Base-by-base conservation (phyloP, 257 asterid genomes). In the Ilex asprella region DNA sequence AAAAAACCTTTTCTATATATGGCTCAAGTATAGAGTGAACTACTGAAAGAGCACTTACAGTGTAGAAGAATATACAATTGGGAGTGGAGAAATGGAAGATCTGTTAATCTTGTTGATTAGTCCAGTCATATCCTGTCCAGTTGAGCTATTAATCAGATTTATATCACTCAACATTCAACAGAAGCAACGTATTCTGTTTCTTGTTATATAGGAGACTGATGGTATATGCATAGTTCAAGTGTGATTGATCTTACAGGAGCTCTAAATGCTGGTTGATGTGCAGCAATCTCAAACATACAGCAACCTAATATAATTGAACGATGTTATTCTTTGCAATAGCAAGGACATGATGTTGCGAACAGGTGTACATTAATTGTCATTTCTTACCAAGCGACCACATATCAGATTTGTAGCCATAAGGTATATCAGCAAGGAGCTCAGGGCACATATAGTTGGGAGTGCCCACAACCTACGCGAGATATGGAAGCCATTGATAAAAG, bases 241-340 rank as follows among this genome's bases (percentile, higher is more conserved):
- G 41, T 35, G 41, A 41, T 30, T 29, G 16, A 74, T 65, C 95
- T 76, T 79, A 93, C 99, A 5, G 99, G 67, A 59, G 99, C 99
- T 75, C 82, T 81, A 63, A 87, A 89, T 39, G 99, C 88, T 46
- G 84, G 90, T 62, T 89, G 96, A 64, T 85, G 96, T 10, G 95
- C 97, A 66, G 96, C 92, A 74, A 93, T 89, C 83, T 93, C 99
- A 70, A 93, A 93, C 84, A 93, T 82, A 74, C 97, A 93, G 66
- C 97, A 93, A 55, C 97, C 99, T 89, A 56, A 66, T 67, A 64
- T 53, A 59, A 65, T 52, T 59, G 58, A 46, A 55, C 41, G 49
- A n/a, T 13, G 47, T 53, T 60, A 14, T n/a, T 16, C 21, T 55
- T 59, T 15, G 27, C 29, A 56, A 59, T 29, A 55, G 55, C 44